These are phyloP conservation scores for Solanum appendiculatum DNA, from an alignment of 257 asterid genomes.

Conservation along the genomic window DNA sequence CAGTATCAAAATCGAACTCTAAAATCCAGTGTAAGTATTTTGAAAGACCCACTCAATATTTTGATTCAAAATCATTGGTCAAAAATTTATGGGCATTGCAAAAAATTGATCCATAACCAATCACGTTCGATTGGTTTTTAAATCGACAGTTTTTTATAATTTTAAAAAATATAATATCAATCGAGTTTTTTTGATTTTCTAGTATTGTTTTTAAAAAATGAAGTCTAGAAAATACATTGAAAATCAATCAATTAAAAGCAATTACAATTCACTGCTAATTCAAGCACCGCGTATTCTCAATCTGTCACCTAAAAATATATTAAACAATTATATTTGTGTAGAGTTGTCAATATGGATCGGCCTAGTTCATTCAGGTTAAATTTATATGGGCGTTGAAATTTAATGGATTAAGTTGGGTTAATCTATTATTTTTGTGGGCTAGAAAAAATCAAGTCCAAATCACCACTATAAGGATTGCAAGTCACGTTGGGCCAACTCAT, in stretches of 20 bases:
- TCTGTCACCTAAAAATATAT: background rate
- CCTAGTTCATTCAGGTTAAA: background rate
- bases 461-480: background rate
- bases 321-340: background rate
- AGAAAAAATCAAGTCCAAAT: background rate
- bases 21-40: background rate
- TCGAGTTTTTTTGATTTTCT: too few species aligned
- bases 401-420: background rate
- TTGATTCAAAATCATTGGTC: background rate
- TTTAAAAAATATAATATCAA: too few species aligned
- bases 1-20: too few species aligned
- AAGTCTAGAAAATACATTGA: background rate
- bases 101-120: background rate
- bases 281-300: background rate
- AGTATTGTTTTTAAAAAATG: background rate
- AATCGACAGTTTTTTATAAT: too few species aligned
- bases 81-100: too few species aligned
- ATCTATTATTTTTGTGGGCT: background rate
- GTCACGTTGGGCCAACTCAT: too few species aligned
- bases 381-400: background rate
- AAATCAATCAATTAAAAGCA: too few species aligned
- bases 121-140: background rate
- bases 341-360: background rate
- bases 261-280: background rate
- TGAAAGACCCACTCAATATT: background rate